Evolutionary conservation across 257 asterid genomes (phyloP), one percentile per base, ranked within the genome.

Genomic region (Nicotiana obtusifolia): DNA sequence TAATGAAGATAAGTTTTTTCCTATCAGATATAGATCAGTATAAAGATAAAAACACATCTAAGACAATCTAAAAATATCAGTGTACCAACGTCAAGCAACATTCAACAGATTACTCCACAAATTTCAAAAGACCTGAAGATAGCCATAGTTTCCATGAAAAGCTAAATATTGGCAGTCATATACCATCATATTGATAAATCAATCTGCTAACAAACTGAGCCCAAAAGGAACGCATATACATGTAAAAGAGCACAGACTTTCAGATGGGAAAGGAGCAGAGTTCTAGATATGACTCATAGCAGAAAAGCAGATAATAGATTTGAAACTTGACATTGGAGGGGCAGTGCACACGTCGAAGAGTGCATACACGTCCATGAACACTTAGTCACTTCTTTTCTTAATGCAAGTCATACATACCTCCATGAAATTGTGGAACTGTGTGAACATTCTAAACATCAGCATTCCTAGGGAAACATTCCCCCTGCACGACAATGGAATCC

Each of bases 391-490:
- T 75, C 24, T 49, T 49, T 49, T 49, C 41, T 24, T 15, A 49
- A 44, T 49, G 44, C 5, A 2, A 75, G 80, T 49, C 44, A 8
- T 76, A 13, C 76, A 37, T 87, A 96, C 99, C 98, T 96, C 99
- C 98, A 94, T 94, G 90, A 94, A 96, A 88, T 96, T 96, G 87
- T 96, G 98, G 83, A 96, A 96, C 87, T 96, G 99, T 0, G 92
- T 89, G 82, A 96, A 94, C 99, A 96, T 96, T 89, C 99, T 92
- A 90, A 94, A 89, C 98, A 96, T 93, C 77, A 96, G 87, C 91
- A 66, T 90, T 52, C 86, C 91, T 77, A 96, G 71, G 68, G 94
- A 24, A 79, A 96, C 83, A 49, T 90, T 86, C 61, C 99, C 98
- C 99, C 99, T 96, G 88, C 76, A 87, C 57, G 84, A 83, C 44